These are phyloP conservation scores for Suhomyces vadensis DNA, from an alignment of 805 yeast species.

Conservation along the genomic window DNA sequence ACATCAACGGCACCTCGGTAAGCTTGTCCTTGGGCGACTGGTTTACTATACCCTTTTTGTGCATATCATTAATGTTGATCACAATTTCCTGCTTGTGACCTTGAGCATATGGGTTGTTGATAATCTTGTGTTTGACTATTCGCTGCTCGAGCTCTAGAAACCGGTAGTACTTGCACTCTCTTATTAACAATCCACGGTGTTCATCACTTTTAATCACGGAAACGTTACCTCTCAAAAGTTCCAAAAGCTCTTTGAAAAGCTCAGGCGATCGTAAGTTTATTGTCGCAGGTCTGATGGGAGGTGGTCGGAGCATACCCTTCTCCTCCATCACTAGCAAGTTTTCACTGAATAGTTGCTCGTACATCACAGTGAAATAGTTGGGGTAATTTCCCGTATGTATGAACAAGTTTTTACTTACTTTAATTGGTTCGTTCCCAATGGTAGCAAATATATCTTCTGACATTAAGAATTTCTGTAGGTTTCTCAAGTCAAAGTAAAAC, in stretches of 20 bases:
- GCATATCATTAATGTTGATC: slow-evolving; percentile 49
- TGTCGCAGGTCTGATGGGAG: slow-evolving; percentile 65
- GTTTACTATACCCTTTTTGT: slow-evolving; percentile 34
- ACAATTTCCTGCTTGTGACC: slow-evolving; percentile 56
- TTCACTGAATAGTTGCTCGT: slow-evolving; percentile 52
- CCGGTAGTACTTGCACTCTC: slow-evolving; percentile 77
- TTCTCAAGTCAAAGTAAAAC: slow-evolving; percentile 63
- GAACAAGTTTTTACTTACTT: slow-evolving; percentile 57
- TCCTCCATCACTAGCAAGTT: slow-evolving; percentile 39
- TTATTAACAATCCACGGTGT: slow-evolving; percentile 57
- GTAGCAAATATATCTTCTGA: slow-evolving; percentile 57
- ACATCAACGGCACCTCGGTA: slow-evolving; percentile 26
- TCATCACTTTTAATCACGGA: slow-evolving; percentile 49
- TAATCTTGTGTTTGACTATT: slow-evolving; percentile 53
- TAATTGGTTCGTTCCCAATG: slow-evolving; percentile 62
- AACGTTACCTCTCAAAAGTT: slow-evolving; percentile 55
- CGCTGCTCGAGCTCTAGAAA: slow-evolving; percentile 74
- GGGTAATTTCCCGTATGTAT: slow-evolving; percentile 67
- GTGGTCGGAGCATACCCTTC: slow-evolving; percentile 65
- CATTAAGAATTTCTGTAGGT: slow-evolving; percentile 49
- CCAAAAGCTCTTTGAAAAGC: slow-evolving; percentile 56
- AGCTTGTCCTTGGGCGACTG: slow-evolving; percentile 18
- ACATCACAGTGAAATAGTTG: slow-evolving; percentile 70
- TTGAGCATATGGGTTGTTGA: slow-evolving; percentile 48
- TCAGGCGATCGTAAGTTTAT: slow-evolving; percentile 52